phyloP scores from a whole-genome alignment of 2,329 filamentous ascomycete genomes.

The Fusarium sp. region DNA sequence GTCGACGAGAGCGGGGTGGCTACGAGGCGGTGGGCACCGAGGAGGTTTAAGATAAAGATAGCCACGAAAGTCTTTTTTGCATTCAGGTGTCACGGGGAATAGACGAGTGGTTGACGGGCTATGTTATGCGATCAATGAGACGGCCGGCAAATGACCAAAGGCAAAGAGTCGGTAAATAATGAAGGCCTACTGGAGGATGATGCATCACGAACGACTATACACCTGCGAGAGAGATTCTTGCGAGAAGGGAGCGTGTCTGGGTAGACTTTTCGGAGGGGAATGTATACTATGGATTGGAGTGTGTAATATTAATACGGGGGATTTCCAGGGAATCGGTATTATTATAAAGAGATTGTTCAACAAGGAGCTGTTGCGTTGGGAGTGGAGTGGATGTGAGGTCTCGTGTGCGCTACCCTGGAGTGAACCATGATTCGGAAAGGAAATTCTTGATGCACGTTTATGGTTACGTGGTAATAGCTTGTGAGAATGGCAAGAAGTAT shows the following conservation, averaged over 20 bases:
- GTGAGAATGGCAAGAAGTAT: not conserved
- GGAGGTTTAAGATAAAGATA: conserved; percentile 52
- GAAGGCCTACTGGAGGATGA: conserved; percentile 23
- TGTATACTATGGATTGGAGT: conserved; percentile 34
- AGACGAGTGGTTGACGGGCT: conserved; percentile 18
- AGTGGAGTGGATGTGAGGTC: not conserved
- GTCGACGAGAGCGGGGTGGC: conserved; percentile 62
- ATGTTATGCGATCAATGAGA: conserved; percentile 35
- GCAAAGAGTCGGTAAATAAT: conserved; percentile 32
- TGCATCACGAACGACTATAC: conserved; percentile 36
- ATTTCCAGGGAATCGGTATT: conserved; percentile 2
- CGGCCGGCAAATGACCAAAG: conserved; percentile 22
- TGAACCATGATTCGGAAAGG: not conserved
- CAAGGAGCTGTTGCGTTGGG: not conserved
- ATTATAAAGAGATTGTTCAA: conserved; percentile 15
- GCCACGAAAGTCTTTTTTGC: not conserved
- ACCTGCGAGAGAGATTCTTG: conserved; percentile 22
- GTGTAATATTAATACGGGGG: conserved; percentile 40
- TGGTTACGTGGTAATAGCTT: not conserved
- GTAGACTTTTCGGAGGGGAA: conserved; percentile 20
- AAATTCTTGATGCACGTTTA: not conserved
- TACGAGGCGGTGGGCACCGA: conserved; percentile 74
- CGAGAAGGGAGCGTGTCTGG: conserved; percentile 23
- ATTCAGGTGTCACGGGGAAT: conserved; percentile 4
- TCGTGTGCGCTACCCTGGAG: not conserved